These are phyloP conservation scores for Lentinula novae-zelandiae DNA, from an alignment of 1,284 basidiomycete species.

Conservation along the genomic window DNA sequence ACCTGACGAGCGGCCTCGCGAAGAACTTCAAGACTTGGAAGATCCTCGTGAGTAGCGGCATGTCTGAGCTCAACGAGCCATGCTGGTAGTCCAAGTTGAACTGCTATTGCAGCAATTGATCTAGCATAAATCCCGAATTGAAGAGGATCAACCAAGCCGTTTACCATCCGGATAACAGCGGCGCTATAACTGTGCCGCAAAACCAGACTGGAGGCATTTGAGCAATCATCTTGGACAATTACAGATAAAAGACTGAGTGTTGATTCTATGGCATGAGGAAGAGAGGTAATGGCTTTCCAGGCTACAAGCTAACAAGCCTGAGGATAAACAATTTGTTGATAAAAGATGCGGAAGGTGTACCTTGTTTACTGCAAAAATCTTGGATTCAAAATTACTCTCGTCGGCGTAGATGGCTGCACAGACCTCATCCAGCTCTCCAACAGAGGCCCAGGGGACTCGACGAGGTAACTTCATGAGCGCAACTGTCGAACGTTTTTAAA, in stretches of 20 bases:
- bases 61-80: slow-evolving; percentile 96
- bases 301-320: slow-evolving; percentile 57
- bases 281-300: slow-evolving; percentile 67
- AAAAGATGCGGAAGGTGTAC: slow-evolving; percentile 40
- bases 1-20: slow-evolving; percentile 76
- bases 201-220: slow-evolving; percentile 37
- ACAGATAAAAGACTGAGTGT: slow-evolving; percentile 66
- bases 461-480: slow-evolving; percentile 70
- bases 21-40: slow-evolving; percentile 82
- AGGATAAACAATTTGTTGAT: slow-evolving; percentile 11
- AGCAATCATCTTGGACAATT: slow-evolving; percentile 52
- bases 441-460: slow-evolving; percentile 79
- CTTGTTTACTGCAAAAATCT: slow-evolving; percentile 63
- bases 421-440: slow-evolving; percentile 76
- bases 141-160: slow-evolving; percentile 91
- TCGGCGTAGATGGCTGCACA: slow-evolving; percentile 80
- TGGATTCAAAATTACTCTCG: slow-evolving; percentile 53
- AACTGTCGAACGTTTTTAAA: not conserved
- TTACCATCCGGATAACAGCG: slow-evolving; percentile 87
- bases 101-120: slow-evolving; percentile 86
- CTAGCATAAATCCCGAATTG: slow-evolving; percentile 87
- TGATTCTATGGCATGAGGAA: slow-evolving; percentile 73
- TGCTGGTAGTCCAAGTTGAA: slow-evolving; percentile 79
- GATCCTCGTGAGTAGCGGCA: slow-evolving; percentile 93
- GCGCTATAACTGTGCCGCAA: slow-evolving; percentile 70